Conservation (phyloP, 2,329 filamentous ascomycete species). For the Torrubiella hemipterigena region DNA sequence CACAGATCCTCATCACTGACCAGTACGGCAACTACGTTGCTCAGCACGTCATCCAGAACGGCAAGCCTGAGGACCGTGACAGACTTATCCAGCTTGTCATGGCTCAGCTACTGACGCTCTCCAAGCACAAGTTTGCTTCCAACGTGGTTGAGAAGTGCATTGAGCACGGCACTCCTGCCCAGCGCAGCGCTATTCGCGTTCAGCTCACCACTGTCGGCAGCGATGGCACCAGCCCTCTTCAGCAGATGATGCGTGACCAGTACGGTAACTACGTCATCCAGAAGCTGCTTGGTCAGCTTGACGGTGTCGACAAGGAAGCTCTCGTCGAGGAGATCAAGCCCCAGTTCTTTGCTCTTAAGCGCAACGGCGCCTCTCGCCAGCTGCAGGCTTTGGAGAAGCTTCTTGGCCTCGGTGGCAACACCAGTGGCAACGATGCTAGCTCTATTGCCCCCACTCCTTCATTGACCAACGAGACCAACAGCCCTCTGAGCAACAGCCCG, state of each 20-base stretch:
- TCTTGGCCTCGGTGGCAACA: conserved; percentile 11
- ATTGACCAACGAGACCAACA: conserved; percentile 58
- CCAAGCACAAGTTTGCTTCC: conserved; percentile 92
- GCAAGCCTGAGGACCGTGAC: conserved; percentile 57
- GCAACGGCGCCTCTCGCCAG: conserved; percentile 53
- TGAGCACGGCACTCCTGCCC: conserved; percentile 53
- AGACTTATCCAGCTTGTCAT: conserved; percentile 66
- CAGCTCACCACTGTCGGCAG: conserved; percentile 47
- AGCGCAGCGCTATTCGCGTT: conserved; percentile 57
- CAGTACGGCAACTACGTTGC: conserved; percentile 95
- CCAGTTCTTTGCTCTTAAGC: conserved; percentile 49
- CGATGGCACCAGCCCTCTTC: conserved; percentile 58
- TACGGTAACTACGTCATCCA: conserved; percentile 96
- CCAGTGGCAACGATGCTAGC: conserved; percentile 25
- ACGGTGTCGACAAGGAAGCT: conserved; percentile 43
- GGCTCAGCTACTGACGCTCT: conserved; percentile 58
- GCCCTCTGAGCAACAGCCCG: conserved; percentile 53
- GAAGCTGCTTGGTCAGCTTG: conserved; percentile 58
- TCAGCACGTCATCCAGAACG: conserved; percentile 79
- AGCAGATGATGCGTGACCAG: conserved; percentile 74
- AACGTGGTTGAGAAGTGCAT: conserved; percentile 96
- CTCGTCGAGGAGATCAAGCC: conserved; percentile 54
- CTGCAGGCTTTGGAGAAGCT: conserved; percentile 23
- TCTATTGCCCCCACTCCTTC: conserved; percentile 51
- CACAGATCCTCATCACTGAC: conserved; percentile 64